Base-by-base conservation (phyloP, 2,329 filamentous ascomycete genomes). In the Hysterium pulicare region DNA sequence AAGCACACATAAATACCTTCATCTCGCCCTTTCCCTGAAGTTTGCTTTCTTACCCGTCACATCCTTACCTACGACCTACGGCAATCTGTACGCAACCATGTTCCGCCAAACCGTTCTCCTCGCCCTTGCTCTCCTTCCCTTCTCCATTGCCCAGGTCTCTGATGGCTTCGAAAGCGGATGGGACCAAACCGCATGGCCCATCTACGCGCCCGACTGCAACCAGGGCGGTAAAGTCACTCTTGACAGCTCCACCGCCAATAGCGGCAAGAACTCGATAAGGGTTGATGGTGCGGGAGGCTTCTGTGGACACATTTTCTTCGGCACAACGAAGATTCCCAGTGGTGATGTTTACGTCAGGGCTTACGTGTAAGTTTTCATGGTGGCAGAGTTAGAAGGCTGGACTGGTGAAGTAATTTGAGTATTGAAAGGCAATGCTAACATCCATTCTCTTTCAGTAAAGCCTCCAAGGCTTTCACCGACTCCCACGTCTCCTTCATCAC, bases 251-350 rank as follows among this genome's bases (percentile, higher is more conserved):
- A 77, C 70, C 0, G 77, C 75, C 0, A 76, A 81, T 54, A 58
- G 53, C 10, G 62, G 62, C 76, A 37, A 97, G 81, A 51, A 90
- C 78, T 63, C 83, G 75, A 64, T 98, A 93, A 2, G 90, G 86
- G 61, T 82, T 61, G 61, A 81, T 71, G 54, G 87, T 74, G 46
- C 88, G 78, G 8, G 86, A 80, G 13, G 80, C 5, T 64, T 57
- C 45, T 64, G 62, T 38, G 62, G 62, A 23, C 79, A 83, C 55
- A 76, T 80, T 34, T 82, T 82, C 64, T 76, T 83, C 44, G 79
- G 79, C 45, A 82, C 79, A 1, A 77, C 67, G 1, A 71, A 73
- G 34, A 66, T 82, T 2, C 79, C 79, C 1, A 71, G 58, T 39
- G 78, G 79, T 2, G 74, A 82, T 55, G 66, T 82, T 40, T 82